Conservation (phyloP, 805 yeast species). For the Candida maesae region DNA sequence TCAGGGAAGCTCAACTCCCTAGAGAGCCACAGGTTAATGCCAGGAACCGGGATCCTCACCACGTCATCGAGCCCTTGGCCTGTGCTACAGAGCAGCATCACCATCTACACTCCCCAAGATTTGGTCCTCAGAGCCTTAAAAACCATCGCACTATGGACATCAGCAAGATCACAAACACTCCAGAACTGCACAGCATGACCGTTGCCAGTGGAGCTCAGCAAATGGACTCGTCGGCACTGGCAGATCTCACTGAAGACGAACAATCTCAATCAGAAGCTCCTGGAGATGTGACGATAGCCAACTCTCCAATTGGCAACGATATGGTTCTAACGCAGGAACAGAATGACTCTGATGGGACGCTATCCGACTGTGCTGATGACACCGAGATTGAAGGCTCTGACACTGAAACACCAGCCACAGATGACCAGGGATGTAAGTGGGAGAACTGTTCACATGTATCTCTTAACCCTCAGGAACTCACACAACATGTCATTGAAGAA, state of each 20-base stretch:
- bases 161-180: slow-evolving; percentile 9
- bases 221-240: no score
- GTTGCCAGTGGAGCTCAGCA: no score
- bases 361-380: slow-evolving; percentile 7
- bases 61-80: no score
- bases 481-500: slow-evolving; percentile 8
- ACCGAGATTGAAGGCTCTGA: slow-evolving; percentile 6
- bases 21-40: no score
- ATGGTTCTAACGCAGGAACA: not conserved
- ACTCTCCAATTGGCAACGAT: not conserved
- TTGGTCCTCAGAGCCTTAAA: no score
- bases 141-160: no score
- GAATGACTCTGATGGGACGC: slow-evolving; percentile 9
- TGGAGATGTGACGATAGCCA: not conserved
- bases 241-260: slow-evolving; percentile 5
- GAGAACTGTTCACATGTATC: slow-evolving; percentile 1
- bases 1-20: no score
- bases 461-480: slow-evolving; percentile 2
- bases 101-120: no score
- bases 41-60: no score
- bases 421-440: slow-evolving; percentile 16
- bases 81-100: no score
- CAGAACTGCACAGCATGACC: not conserved
- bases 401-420: slow-evolving; percentile 1
- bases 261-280: not conserved